phyloP scores from a whole-genome alignment of 331 rosid species.

The Acacia concinna region DNA sequence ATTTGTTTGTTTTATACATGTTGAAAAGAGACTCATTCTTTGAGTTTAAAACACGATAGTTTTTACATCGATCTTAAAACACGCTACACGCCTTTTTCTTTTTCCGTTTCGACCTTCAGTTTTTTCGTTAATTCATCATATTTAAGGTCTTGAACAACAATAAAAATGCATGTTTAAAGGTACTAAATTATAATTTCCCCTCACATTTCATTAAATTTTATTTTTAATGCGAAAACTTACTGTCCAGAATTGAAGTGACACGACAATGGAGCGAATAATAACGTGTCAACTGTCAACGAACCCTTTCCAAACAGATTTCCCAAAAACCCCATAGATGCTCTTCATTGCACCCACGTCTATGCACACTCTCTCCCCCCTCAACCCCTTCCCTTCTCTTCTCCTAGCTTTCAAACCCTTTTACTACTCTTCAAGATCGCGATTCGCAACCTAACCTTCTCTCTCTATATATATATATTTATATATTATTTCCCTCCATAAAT shows the following conservation, averaged over 20 bases:
- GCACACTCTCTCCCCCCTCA: not conserved
- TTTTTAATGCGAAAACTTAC: not conserved
- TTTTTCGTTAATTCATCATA: too few relatives aligned
- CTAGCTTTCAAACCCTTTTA: not conserved
- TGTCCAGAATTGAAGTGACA: not conserved
- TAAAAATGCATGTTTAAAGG: too few relatives aligned
- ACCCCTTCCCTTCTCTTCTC: not conserved
- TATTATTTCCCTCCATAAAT: not conserved
- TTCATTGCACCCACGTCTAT: not conserved
- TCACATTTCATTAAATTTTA: not conserved
- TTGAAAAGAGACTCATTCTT: too few relatives aligned
- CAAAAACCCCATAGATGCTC: not conserved
- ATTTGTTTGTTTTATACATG: too few relatives aligned
- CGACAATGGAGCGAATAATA: not conserved
- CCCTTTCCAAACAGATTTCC: not conserved
- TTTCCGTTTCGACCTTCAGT: fast-evolving
- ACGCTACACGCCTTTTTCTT: too few relatives aligned
- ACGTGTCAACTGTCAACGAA: not conserved
- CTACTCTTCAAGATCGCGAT: not conserved
- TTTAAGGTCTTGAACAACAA: too few relatives aligned
- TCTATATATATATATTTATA: not conserved
- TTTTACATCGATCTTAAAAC: too few relatives aligned
- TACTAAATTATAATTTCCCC: too few relatives aligned
- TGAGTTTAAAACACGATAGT: too few relatives aligned
- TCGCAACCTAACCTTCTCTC: not conserved